Base-by-base conservation (phyloP, 345 rosid species). In the Adansonia digitata region DNA sequence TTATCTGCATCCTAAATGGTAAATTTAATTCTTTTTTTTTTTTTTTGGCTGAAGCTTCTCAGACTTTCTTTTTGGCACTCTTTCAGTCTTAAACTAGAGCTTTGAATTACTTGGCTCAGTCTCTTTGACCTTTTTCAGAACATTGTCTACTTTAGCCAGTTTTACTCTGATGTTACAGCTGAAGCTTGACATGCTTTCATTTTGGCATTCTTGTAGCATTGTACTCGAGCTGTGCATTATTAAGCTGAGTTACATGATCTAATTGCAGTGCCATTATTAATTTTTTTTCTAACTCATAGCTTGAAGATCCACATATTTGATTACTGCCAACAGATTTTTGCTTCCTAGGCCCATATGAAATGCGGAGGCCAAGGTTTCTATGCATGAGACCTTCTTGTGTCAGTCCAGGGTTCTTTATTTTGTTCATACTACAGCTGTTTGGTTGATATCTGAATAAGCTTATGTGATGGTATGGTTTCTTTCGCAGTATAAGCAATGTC, bases 401-500 rank as follows among this genome's bases (percentile, higher is more conserved):
- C 61, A 31, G 46, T n/a, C 43, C 39, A 51, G 6, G 46, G 17
- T 51, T 49, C 26, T 49, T 69, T 48, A 42, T 69, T 59, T 62
- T 52, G 68, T 35, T 56, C 39, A 57, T 48, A 42, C 2, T 22
- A 5, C 51, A 35, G 26, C 18, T 49, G 20, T 35, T 51, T 71
- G 74, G 81, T 67, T 43, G 45, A 45, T 45, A 24, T 26, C 37
- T 6, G 37, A 22, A 74, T 7, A 51, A 61, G 72, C 79, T 24
- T 45, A 35, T 12, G 49, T 39, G 9, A 34, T 72, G 52, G 13
- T 71, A 2, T 20, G 61, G 18, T 72, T 71, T 77, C 69, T 69
- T 81, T 64, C 81, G 84, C 91, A 95, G 99, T 48, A 76, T 87
- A 39, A 62, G 82, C 39, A 95, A 86, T 83, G 98, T 91, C 43